Evolutionary conservation across 345 rosid species (phyloP).

Genomic region (Erucastrum elatum): DNA sequence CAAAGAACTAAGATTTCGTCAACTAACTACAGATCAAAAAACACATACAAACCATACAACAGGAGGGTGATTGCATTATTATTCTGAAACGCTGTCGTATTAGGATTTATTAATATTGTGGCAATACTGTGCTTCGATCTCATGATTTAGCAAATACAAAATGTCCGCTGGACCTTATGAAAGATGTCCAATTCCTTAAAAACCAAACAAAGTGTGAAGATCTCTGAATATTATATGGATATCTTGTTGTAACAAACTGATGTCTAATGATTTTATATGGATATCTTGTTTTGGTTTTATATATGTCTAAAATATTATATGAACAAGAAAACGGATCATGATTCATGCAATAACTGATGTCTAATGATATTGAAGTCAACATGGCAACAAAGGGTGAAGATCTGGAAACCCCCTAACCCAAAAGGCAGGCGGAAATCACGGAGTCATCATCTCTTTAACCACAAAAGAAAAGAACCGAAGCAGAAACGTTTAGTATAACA

Average conservation of each 20-base stretch:
- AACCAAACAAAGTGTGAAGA: background rate
- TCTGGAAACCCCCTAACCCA: background rate
- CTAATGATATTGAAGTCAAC: conserved; percentile 23
- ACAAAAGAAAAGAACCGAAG: background rate
- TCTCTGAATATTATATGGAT: background rate
- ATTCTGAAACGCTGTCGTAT: background rate
- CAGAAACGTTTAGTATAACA: background rate
- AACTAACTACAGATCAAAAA: background rate
- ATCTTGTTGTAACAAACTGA: background rate
- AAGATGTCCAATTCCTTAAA: background rate
- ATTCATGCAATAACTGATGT: background rate
- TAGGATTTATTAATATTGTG: background rate
- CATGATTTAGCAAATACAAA: background rate
- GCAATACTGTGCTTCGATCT: background rate
- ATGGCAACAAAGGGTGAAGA: conserved; percentile 14
- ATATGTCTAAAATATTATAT: background rate
- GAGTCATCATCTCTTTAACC: background rate
- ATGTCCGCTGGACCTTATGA: background rate
- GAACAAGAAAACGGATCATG: background rate
- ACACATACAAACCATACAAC: background rate
- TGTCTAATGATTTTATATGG: background rate
- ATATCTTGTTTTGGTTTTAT: background rate
- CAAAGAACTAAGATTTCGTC: background rate
- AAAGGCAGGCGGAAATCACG: background rate
- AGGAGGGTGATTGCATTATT: background rate